Percentiles rank a stretch among this genome's conserved stretches.
Conservation (phyloP, 768 basidiomycete genomes). For the Leccinum uliginosum region DNA sequence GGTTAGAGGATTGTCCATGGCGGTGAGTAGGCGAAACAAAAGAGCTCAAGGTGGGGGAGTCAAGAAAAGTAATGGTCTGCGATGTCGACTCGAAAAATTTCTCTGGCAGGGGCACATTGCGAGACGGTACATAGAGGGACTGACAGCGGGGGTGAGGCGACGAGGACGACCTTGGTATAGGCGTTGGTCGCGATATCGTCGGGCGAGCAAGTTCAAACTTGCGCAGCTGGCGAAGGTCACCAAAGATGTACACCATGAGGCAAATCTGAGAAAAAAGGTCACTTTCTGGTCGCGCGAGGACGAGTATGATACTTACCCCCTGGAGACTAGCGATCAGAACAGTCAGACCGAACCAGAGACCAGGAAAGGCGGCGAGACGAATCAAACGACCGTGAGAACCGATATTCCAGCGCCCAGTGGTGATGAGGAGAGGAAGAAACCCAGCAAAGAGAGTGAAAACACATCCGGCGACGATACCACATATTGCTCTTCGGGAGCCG, state of each 20-base stretch:
- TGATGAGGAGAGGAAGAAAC: constrained; percentile 50
- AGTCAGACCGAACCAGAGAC: constrained; percentile 66
- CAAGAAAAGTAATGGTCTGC: constrained; percentile 1
- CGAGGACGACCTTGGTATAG: constrained; percentile 12
- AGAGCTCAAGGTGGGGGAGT: constrained; percentile 12
- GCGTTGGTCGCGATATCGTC: constrained; percentile 45
- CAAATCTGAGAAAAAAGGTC: constrained; percentile 39
- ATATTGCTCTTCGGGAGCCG: constrained; percentile 63
- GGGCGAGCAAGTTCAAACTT: constrained; percentile 76
- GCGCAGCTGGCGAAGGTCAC: constrained; percentile 72
- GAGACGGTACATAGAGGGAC: constrained; percentile 8
- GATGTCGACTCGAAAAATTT: not conserved
- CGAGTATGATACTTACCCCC: constrained; percentile 42
- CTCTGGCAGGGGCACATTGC: constrained; percentile 1
- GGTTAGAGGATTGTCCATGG: constrained; percentile 5
- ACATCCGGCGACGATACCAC: constrained; percentile 62
- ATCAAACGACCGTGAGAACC: constrained; percentile 44
- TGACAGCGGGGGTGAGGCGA: not conserved
- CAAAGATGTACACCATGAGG: constrained; percentile 74
- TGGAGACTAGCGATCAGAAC: constrained; percentile 59
- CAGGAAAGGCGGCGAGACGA: constrained; percentile 58
- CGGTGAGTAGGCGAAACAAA: not conserved
- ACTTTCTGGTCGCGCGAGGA: not conserved
- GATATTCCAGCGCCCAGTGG: constrained; percentile 32
- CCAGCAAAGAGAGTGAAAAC: constrained; percentile 46